Base-by-base conservation (phyloP, 257 asterid species). In the Penstemon newberryi region DNA sequence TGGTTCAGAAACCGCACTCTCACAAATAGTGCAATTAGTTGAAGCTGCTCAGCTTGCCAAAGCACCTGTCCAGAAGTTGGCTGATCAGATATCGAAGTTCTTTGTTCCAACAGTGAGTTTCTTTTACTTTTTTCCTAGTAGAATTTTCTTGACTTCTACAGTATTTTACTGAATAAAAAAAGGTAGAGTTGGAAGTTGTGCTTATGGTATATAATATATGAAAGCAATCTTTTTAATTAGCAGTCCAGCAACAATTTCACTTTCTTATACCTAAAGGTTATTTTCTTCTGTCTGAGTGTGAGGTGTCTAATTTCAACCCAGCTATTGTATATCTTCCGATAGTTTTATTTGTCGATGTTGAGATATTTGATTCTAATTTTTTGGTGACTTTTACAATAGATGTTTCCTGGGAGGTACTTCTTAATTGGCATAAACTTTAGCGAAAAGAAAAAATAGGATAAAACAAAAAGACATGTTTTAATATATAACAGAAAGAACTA, bases 11-110 rank as follows among this genome's bases (percentile, higher is more conserved):
- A 90, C 97, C 53, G 89, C 98, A 66, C 92, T 93, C 67, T 93
- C 97, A 73, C 97, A 93, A 77, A 93, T 93, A 64, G 98, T 93
- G 69, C 94, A 93, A 73, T 82, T 93, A 73, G 97, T 93, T 75
- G 99, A 93, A 88, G 99, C 97, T 75, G 99, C 99, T 80, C 97
- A 90, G 85, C 97, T 93, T 72, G 97, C 99, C 53, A 88, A 88
- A 84, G 96, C 97, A 79, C 98, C 97, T 72, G 98, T 93, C 58
- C 98, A 93, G 84, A 93, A 90, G 85, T 82, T 93, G 79, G 98
- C 98, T 80, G 98, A 93, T 74, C 96, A 87, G 82, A 93, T 93
- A 68, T 87, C 99, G 15, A 87, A 78, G 79, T 76, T 84, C 72
- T 93, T 93, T 84, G 97, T 93, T 65, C 99, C 99, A 41, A 87